Base-by-base conservation (phyloP, 2,329 filamentous ascomycete species). In the Fusarium papillatum region DNA sequence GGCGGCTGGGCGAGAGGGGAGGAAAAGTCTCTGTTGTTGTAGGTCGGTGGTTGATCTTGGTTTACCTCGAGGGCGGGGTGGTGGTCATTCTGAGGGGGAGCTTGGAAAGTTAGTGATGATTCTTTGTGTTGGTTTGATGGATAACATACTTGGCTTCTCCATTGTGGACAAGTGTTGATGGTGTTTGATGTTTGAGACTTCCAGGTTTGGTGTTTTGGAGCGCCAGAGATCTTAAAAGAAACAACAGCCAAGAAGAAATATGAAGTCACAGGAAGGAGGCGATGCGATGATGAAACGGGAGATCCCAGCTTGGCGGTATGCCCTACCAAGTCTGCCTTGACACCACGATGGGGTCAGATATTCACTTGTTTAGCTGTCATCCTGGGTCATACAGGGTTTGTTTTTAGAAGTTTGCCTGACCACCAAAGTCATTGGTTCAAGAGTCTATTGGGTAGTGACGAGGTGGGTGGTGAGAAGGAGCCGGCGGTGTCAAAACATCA, bases 101-200 rank as follows among this genome's bases (percentile, higher is more conserved):
- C 74, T 75, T 24, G 13, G 4, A n/a, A 14, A 29, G 38, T 69
- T 26, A 61, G 53, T 55, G 7, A 38, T 9, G 26, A 19, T 26
- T 14, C 16, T 36, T 31, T 26, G 24, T 26, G 24, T 26, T 26
- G 5, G 24, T n/a, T 31, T 26, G 9, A n/a, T 19, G 19, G 19
- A 31, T 11, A 2, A 69, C 75, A 39, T 73, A 78, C 76, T 73
- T 5, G 75, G 50, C 29, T 73, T 76, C 48, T 78, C 76, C 76
- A 78, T 78, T 39, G 36, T 69, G 36, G 50, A 11, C 11, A 3
- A 31, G 11, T 55, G 50, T 22, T 16, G 29, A 53, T 31, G 17
- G 4, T 53, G 50, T 55, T 55, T 55, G 50, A 55, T 55, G 50
- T 5, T 55, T 34, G 50, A 55, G 5, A 34, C 50, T 55, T 55